Evolutionary conservation across 805 yeast genomes (phyloP).

Genomic region (Yamadazyma endophytica): DNA sequence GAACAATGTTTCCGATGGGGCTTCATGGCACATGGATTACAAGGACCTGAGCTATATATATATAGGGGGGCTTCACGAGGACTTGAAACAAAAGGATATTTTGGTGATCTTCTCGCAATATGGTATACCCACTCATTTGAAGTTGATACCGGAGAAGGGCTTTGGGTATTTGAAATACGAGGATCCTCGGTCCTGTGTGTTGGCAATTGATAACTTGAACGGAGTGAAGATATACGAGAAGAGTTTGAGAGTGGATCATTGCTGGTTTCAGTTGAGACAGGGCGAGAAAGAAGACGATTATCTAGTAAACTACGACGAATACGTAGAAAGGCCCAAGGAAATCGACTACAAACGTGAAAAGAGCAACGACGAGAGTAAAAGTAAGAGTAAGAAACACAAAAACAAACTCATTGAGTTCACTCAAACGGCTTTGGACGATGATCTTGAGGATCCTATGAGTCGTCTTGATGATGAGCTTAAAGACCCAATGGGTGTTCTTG

Average conservation of each 20-base stretch:
- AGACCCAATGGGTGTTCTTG: slow-evolving; percentile 26
- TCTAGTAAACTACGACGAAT: slow-evolving; percentile 20
- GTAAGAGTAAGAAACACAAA: slow-evolving; percentile 2
- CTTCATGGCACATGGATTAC: slow-evolving; percentile 90
- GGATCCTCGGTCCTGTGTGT: slow-evolving; percentile 70
- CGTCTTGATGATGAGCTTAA: slow-evolving; percentile 27
- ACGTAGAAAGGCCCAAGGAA: slow-evolving; percentile 11
- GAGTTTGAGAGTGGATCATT: slow-evolving; percentile 63
- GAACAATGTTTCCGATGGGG: slow-evolving; percentile 50
- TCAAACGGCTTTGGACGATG: no score
- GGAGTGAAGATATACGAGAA: slow-evolving; percentile 56
- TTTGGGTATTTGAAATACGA: slow-evolving; percentile 82
- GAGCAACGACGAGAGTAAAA: background rate
- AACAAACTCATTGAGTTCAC: background rate
- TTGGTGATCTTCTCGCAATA: slow-evolving; percentile 80
- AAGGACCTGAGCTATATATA: slow-evolving; percentile 70
- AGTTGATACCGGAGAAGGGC: slow-evolving; percentile 59
- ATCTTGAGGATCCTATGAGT: background rate
- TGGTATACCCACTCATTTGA: slow-evolving; percentile 78
- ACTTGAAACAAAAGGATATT: slow-evolving; percentile 71
- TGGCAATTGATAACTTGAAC: slow-evolving; percentile 87
- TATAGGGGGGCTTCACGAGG: slow-evolving; percentile 67
- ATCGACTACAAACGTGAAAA: slow-evolving; percentile 4
- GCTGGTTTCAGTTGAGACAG: slow-evolving; percentile 52
- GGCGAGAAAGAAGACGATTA: slow-evolving; percentile 48